Evolutionary conservation across 371 early-diverging fungal genomes (phyloP), one percentile per base, ranked within the genome.

Genomic region (Mucor velutinosus): DNA sequence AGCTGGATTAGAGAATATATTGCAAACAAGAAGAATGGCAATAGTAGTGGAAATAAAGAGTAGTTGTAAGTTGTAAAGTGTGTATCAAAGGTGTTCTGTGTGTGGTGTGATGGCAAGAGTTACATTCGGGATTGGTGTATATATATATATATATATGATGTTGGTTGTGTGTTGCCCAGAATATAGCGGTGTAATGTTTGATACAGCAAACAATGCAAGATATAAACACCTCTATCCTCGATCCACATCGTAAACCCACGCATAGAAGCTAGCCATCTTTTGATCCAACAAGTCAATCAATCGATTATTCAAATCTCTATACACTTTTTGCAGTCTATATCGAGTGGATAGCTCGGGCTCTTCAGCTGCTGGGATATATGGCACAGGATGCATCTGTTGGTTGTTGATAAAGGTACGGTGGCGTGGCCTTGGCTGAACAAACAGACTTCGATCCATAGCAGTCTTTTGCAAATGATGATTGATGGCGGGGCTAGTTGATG

Each of bases 1-100:
- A 90, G 91, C 6, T 86, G 84, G 66, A 92, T 92, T 61, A 75
- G 84, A 67, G 62, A 83, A 43, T 83, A 81, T 19, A 55, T 83
- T 73, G 86, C 63, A 55, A 27, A 53, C 27, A 53, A 53, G 3
- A 47, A 41, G 41, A 70, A 35, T 58, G 4, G 51, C 8, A 51
- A 23, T 29, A 55, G 55, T 55, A 57, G 11, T 17, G n/a, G n/a
- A 15, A 57, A 57, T 57, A 57, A 57, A 33, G 68, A 47, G 21
- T 32, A 45, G 33, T 35, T 56, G 39, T 39, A 11, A 59, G 43
- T n/a, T n/a, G 33, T 33, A 7, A 7, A 33, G 33, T 23, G 19
- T 37, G 8, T 37, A 37, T 12, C 7, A 35, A 10, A 1, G 35
- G 4, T 35, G 10, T 1, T 17, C 2, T 17, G 43, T 15, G 43